Base-by-base conservation (phyloP, 305 asterid genomes). In the Fraxinus baroniana region DNA sequence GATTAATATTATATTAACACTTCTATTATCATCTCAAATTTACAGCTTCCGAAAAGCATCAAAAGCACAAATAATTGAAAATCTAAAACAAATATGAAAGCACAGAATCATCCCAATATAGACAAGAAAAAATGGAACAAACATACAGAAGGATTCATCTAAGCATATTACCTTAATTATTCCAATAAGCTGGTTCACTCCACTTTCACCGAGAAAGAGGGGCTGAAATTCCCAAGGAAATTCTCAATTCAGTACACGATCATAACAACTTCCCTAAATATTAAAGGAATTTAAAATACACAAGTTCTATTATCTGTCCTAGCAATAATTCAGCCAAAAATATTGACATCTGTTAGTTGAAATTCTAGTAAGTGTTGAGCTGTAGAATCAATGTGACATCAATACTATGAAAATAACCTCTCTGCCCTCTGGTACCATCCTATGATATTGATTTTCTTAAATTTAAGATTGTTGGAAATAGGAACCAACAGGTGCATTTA, bases 131-230 rank as follows among this genome's bases (percentile, higher is more conserved):
- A 32, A 32, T 35, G 1, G 39, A 35, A 35, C 7, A 35, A 35
- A 35, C 39, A 35, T 35, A 35, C 7, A 35, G 7, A 35, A 35
- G 39, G 39, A 4, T 35, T 3, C 35, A 32, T 28, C 35, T 32
- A 2, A 32, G 0, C 35, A 32, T 2, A n/a, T 32, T 86, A 91
- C 95, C 97, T 93, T 91, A 80, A 92, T 91, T 85, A 92, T 92
- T 82, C 91, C 97, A 78, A 92, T 95, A 76, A 93, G 97, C 87
- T 92, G 97, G 78, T 93, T 97, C 0, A 93, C 94, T 74, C 97
- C 90, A 78, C 94, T 92, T 87, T 93, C 97, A 71, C 97, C 97
- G 20, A 97, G 92, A 78, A 93, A 93, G 79, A 93, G 91, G 20
- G 95, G 97, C 97, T 93, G 90, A 73, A 85, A 85, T 70, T 81